These are phyloP conservation scores for Penicillium sp. DNA, from an alignment of 2,329 filamentous ascomycete species.

Conservation along the genomic window DNA sequence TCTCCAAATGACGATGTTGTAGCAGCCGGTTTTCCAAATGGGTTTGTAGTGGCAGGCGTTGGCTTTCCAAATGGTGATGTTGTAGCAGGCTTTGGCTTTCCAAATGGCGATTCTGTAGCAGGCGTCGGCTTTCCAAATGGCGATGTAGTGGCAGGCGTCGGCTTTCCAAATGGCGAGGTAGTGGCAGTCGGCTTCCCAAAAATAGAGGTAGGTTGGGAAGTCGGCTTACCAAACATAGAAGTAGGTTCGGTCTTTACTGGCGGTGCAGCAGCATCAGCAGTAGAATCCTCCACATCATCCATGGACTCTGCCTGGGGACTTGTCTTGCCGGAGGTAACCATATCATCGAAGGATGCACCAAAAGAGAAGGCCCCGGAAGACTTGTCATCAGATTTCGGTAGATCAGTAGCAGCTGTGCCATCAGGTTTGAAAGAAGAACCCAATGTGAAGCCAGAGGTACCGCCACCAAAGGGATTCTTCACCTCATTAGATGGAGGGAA, in stretches of 20 bases:
- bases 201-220: neutral
- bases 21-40: constrained; percentile 33
- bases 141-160: constrained; percentile 2
- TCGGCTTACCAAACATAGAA: constrained; percentile 3
- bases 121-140: constrained; percentile 28
- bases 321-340: constrained; percentile 38
- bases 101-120: neutral
- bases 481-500: constrained; percentile 26
- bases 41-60: constrained; percentile 13
- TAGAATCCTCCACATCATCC: constrained; percentile 37
- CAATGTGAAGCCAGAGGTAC: constrained; percentile 39
- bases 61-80: constrained; percentile 30
- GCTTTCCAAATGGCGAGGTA: constrained; percentile 29
- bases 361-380: constrained; percentile 39
- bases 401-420: constrained; percentile 40
- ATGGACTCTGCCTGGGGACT: constrained; percentile 38
- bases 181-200: constrained; percentile 8
- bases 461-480: constrained; percentile 31
- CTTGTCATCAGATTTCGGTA: constrained; percentile 39
- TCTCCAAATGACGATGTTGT: constrained; percentile 5
- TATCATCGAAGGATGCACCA: constrained; percentile 40
- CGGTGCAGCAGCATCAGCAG: constrained; percentile 11
- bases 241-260: constrained; percentile 26
- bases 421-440: constrained; percentile 49
- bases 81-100: constrained; percentile 14